Base-by-base conservation (phyloP, 2,329 filamentous ascomycete genomes). In the Trichoderma simmonsii region DNA sequence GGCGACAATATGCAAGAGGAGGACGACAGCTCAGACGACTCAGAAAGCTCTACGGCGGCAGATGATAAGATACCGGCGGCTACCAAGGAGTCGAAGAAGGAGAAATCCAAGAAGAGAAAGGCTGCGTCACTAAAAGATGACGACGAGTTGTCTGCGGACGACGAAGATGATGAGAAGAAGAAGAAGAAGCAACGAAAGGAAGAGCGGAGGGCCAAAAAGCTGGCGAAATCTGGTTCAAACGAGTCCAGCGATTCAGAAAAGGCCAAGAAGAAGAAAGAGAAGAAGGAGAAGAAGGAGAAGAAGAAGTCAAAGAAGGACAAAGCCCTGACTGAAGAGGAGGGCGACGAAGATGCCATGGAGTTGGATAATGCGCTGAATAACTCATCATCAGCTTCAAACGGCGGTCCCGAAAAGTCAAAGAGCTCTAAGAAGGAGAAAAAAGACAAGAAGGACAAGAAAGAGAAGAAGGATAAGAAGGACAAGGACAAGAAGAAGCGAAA, bases 1-100 rank as follows among this genome's bases (percentile, higher is more conserved):
- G 88, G 87, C 39, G 86, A 89, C 73, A 84, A 88, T 76, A 85
- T 89, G 64, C 82, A 86, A 76, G 84, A 77, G 24, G 74, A 73
- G 1, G 71, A 75, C 1, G 76, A 77, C 3, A 54, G 21, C 21
- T 73, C 76, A 3, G 73, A 75, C 6, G 73, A 76, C 62, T 77
- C 77, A 61, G 75, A 75, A 6, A 74, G 75, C 6, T 73, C 28
- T 79, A 78, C 67, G 6, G n/a, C 18, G 7, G 15, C 36, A 12
- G 67, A 61, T n/a, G 43, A 54, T 1, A 62, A 70, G 57, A 62
- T 34, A 36, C n/a, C 39, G 21, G 3, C 43, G 15, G 77, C 78
- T 71, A 74, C 76, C 9, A 83, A 82, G 74, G 82, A 83, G 73
- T 79, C 83, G 63, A 82, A 83, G 73, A 80, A 83, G 67, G 84